Percentiles rank a stretch among this genome's conserved stretches.
Conservation (phyloP, 2,329 filamentous ascomycete species). For the Drechslera avenae region DNA sequence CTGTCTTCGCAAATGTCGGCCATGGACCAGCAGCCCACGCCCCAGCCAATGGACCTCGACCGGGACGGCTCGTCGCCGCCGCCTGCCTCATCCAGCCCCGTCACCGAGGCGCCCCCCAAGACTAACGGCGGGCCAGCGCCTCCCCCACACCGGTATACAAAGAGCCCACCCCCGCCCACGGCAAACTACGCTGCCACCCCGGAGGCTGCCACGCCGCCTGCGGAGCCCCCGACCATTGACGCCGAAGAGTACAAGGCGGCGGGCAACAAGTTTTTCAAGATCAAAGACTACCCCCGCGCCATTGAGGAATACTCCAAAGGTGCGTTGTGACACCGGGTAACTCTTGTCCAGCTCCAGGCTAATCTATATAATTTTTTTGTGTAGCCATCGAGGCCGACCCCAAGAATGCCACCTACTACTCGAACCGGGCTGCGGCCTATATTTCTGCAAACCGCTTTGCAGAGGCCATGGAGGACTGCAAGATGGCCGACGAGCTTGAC, state of each 20-base stretch:
- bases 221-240: constrained; percentile 65
- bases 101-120: constrained; percentile 53
- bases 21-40: constrained; percentile 58
- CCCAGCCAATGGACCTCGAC: constrained; percentile 78
- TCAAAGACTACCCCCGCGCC: constrained; percentile 83
- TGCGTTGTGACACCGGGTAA: constrained; percentile 53
- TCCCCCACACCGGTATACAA: constrained; percentile 68
- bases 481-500: constrained; percentile 79
- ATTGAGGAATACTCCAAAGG: constrained; percentile 96
- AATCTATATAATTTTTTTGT: constrained; percentile 17
- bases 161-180: constrained; percentile 55
- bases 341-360: constrained; percentile 22
- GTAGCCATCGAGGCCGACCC: constrained; percentile 87
- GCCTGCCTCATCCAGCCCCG: constrained; percentile 57
- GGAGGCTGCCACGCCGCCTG: constrained; percentile 47
- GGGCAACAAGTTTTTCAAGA: constrained; percentile 97
- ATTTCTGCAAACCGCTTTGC: constrained; percentile 83
- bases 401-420: constrained; percentile 84
- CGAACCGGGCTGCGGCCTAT: constrained; percentile 92
- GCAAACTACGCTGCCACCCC: constrained; percentile 47
- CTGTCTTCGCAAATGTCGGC: constrained; percentile 70
- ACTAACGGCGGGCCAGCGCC: constrained; percentile 65
- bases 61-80: constrained; percentile 65
- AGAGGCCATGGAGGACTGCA: constrained; percentile 85
- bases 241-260: constrained; percentile 90